phyloP scores from a whole-genome alignment of 768 basidiomycete genomes.

The Russula sp. region DNA sequence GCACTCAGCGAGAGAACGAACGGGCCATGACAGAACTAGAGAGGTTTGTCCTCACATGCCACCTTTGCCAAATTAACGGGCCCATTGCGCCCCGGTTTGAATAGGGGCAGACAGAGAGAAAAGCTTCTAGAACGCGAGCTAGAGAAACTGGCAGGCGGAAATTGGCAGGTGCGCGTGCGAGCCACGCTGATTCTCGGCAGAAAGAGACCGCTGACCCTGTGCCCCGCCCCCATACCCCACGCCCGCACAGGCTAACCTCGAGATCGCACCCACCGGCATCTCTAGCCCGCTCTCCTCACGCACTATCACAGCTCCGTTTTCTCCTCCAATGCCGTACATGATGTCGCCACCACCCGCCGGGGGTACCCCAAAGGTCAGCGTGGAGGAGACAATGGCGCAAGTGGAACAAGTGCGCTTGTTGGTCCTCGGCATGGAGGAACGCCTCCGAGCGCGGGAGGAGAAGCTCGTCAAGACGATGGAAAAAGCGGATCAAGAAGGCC shows the following conservation, averaged over 20 bases:
- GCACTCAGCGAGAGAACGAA: constrained; percentile 83
- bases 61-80: neutral
- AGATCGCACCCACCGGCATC: constrained; percentile 31
- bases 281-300: constrained; percentile 30
- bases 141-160: constrained; percentile 63
- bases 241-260: constrained; percentile 31
- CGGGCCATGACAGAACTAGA: constrained; percentile 78
- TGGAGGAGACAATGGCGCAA: constrained; percentile 47
- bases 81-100: neutral
- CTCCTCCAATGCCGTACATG: constrained; percentile 22
- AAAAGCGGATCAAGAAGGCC: constrained; percentile 54
- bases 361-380: constrained; percentile 19
- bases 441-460: constrained; percentile 56
- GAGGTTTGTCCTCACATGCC: constrained; percentile 39
- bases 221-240: constrained; percentile 28
- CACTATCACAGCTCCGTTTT: constrained; percentile 28
- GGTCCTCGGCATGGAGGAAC: constrained; percentile 71
- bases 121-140: constrained; percentile 72
- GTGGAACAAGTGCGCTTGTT: constrained; percentile 64
- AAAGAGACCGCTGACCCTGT: neutral
- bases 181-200: neutral
- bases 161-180: constrained; percentile 63
- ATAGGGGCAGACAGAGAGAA: constrained; percentile 56
- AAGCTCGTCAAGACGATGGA: constrained; percentile 54
- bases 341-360: neutral